These are phyloP conservation scores for Penicillium decumbens DNA, from an alignment of 2,329 filamentous ascomycete genomes.

Conservation along the genomic window DNA sequence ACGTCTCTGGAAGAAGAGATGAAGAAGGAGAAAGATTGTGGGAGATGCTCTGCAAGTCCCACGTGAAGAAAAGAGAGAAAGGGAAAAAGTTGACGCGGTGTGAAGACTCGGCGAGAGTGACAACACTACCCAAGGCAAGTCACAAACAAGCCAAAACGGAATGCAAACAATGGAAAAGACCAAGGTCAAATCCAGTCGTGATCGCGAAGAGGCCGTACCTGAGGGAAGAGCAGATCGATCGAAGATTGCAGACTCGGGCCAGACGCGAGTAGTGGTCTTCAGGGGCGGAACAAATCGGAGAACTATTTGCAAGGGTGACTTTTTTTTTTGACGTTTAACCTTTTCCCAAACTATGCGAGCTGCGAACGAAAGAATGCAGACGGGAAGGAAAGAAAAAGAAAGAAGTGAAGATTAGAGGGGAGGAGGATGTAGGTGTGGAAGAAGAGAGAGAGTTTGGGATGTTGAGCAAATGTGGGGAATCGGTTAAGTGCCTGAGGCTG, in stretches of 20 bases:
- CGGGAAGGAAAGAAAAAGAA: slow-evolving; percentile 22
- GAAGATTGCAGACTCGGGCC: slow-evolving; percentile 11
- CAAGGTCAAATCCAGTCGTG: background rate
- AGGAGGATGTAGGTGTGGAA: slow-evolving; percentile 17
- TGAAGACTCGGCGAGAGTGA: slow-evolving; percentile 15
- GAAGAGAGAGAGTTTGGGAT: slow-evolving; percentile 20
- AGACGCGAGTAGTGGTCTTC: slow-evolving; percentile 20
- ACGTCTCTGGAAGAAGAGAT: slow-evolving; percentile 4
- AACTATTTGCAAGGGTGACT: slow-evolving; percentile 20
- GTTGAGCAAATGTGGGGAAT: slow-evolving; percentile 18
- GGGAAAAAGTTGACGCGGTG: slow-evolving; percentile 22
- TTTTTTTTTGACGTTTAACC: slow-evolving; percentile 17
- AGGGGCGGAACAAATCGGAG: slow-evolving; percentile 24
- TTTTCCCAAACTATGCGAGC: slow-evolving; percentile 23
- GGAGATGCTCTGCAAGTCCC: slow-evolving; percentile 40
- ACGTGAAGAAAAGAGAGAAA: slow-evolving; percentile 17
- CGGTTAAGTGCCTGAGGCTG: slow-evolving; percentile 11
- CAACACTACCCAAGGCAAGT: slow-evolving; percentile 15
- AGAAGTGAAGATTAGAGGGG: slow-evolving; percentile 27
- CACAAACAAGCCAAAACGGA: slow-evolving; percentile 4
- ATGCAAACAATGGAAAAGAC: slow-evolving; percentile 1
- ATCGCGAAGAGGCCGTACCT: background rate
- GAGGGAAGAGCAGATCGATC: slow-evolving; percentile 3
- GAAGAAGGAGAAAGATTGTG: slow-evolving; percentile 12
- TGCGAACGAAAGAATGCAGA: slow-evolving; percentile 31